phyloP scores from a whole-genome alignment of 2,329 filamentous ascomycete genomes.

The Penicillium hesseltinei region DNA sequence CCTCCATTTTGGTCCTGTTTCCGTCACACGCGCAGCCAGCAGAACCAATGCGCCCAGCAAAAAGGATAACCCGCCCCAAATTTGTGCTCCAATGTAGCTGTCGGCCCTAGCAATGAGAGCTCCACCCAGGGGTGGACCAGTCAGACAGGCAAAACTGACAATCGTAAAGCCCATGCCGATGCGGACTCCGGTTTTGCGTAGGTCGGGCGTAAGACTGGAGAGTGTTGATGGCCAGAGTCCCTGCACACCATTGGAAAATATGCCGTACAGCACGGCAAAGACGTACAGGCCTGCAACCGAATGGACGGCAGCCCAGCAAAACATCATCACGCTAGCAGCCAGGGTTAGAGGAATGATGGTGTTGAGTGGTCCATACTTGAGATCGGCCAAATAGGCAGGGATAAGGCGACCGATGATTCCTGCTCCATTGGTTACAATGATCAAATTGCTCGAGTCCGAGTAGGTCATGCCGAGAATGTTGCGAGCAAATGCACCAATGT shows the following conservation, averaged over 20 bases:
- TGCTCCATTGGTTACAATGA: slow-evolving; percentile 58
- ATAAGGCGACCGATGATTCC: slow-evolving; percentile 57
- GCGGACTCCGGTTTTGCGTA: slow-evolving; percentile 13
- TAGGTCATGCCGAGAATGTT: slow-evolving; percentile 43
- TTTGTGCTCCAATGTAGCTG: slow-evolving; percentile 47
- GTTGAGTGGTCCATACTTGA: slow-evolving; percentile 55
- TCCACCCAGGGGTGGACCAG: slow-evolving; percentile 49
- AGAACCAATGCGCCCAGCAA: slow-evolving; percentile 13
- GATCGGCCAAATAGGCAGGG: slow-evolving; percentile 55
- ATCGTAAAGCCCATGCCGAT: slow-evolving; percentile 45
- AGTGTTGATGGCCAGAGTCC: slow-evolving; percentile 13
- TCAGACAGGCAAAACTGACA: slow-evolving; percentile 46
- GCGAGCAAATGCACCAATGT: slow-evolving; percentile 52
- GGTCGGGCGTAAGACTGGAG: slow-evolving; percentile 13
- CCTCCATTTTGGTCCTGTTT: slow-evolving; percentile 6
- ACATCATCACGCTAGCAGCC: slow-evolving; percentile 50
- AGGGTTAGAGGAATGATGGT: slow-evolving; percentile 53
- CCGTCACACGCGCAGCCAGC: slow-evolving; percentile 9
- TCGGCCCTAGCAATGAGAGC: slow-evolving; percentile 44
- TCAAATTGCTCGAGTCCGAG: slow-evolving; percentile 51
- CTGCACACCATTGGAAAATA: slow-evolving; percentile 25
- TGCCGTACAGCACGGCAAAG: slow-evolving; percentile 45
- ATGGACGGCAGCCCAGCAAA: slow-evolving; percentile 56
- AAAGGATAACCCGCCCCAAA: slow-evolving; percentile 39
- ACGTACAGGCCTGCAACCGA: slow-evolving; percentile 39